phyloP scores from a whole-genome alignment of 257 asterid species.

The Salvia miltiorrhiza region DNA sequence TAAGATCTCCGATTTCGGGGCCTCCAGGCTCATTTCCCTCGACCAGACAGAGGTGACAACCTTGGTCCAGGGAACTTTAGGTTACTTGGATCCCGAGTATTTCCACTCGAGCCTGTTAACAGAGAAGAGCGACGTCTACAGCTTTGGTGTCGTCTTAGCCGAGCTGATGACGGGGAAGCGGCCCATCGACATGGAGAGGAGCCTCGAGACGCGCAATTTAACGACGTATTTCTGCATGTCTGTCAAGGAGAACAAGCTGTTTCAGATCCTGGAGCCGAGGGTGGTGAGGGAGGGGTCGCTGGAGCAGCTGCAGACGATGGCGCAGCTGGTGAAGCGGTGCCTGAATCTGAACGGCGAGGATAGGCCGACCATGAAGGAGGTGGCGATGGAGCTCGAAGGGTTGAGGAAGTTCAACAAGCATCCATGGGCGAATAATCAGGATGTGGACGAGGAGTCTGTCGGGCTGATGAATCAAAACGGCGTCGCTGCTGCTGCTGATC shows the following conservation, averaged over 20 bases:
- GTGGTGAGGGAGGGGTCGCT: background rate
- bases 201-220: background rate
- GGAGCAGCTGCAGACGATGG: slow-evolving; percentile 8
- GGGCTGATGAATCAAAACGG: background rate
- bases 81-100: slow-evolving; percentile 80
- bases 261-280: background rate
- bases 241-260: background rate
- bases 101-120: slow-evolving; percentile 65
- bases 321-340: background rate
- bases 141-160: background rate
- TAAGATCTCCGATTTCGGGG: slow-evolving; percentile 80
- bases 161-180: background rate
- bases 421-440: background rate
- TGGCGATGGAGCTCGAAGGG: slow-evolving; percentile 15
- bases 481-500: background rate
- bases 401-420: slow-evolving; percentile 26
- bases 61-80: slow-evolving; percentile 73
- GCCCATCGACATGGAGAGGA: background rate
- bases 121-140: slow-evolving; percentile 42
- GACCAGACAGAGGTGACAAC: slow-evolving; percentile 76
- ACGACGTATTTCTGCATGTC: background rate
- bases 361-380: slow-evolving; percentile 9
- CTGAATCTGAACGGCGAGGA: background rate
- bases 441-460: background rate
- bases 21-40: slow-evolving; percentile 59